Percentiles rank a stretch among this genome's conserved stretches.
phyloP scores from a whole-genome alignment of 2,329 filamentous ascomycete genomes.

The Sporothrix schenckii region DNA sequence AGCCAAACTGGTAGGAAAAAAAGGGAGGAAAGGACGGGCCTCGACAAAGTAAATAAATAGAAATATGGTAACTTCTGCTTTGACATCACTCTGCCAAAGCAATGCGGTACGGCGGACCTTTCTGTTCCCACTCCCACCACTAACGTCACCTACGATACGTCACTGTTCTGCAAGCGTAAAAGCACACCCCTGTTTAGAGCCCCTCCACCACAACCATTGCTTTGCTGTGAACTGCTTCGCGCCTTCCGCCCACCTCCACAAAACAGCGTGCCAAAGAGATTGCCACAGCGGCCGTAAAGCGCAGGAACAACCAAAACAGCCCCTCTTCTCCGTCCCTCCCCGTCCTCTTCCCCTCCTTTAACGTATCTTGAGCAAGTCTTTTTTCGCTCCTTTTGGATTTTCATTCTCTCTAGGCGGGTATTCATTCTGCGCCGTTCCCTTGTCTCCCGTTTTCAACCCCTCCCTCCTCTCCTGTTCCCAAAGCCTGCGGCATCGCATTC shows the following conservation, averaged over 20 bases:
- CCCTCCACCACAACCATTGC: slow-evolving; percentile 19
- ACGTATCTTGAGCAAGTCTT: slow-evolving; percentile 1
- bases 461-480: neutral
- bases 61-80: neutral
- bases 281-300: slow-evolving; percentile 3
- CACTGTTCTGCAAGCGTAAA: slow-evolving; percentile 27
- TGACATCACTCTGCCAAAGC: neutral
- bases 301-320: neutral
- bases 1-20: slow-evolving; percentile 9
- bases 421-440: slow-evolving; percentile 18
- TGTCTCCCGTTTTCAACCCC: neutral
- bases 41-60: slow-evolving; percentile 2
- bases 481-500: slow-evolving; percentile 16
- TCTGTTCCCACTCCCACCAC: slow-evolving; percentile 4
- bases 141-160: slow-evolving; percentile 25
- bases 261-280: neutral
- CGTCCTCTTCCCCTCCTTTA: slow-evolving; percentile 15
- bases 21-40: neutral
- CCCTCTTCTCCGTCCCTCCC: slow-evolving; percentile 14
- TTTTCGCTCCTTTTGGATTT: slow-evolving; percentile 20
- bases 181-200: slow-evolving; percentile 19
- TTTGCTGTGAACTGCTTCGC: slow-evolving; percentile 8
- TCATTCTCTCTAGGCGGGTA: slow-evolving; percentile 1
- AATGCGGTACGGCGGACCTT: neutral
- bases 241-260: slow-evolving; percentile 28